Evolutionary conservation across 495 filamentous ascomycete species (phyloP), one percentile per base, ranked within the genome.

Genomic region (Penicillium daleae): DNA sequence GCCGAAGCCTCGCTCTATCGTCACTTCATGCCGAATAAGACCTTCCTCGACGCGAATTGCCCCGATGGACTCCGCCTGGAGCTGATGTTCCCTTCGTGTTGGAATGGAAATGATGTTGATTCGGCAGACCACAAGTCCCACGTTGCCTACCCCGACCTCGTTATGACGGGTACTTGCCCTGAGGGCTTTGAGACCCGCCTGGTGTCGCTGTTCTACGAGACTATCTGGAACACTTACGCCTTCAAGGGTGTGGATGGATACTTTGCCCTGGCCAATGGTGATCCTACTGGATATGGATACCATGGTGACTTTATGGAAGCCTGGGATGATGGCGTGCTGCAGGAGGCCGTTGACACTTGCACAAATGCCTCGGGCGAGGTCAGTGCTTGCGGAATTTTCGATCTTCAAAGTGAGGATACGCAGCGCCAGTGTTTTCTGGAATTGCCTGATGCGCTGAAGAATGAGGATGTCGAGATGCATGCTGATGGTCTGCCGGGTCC

Each of bases 81-180:
- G 71, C 73, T 97, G 56, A 88, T 92, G 85, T 97, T 97, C 78
- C 93, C 93, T 10, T 92, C 90, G 0, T 97, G 93, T 84, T 96
- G 92, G 90, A 90, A 96, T 70, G 90, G 92, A 32, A 82, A 86
- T 56, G 83, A 91, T 59, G 61, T 79, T 22, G 86, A 88, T 59
- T 80, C 85, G 3, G 27, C 61, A 0, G 80, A 90, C 71, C 89
- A 92, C 80, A 85, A 83, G 68, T 81, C 79, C 52, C 92, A 96
- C 69, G 82, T 97, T 68, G 87, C 88, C 2, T 97, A 93, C 71
- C 91, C 93, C 0, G 77, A 82, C 56, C 75, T 88, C 7, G 89
- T 96, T 65, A 89, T 89, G 70, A 84, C 83, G 60, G 94, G 94
- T 22, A 77, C 78, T 9, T 98, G 94, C 74, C 94, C 93, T 0